These are phyloP conservation scores for Helicostylum pulchrum DNA, from an alignment of 192 early-diverging fungal genomes.

Conservation along the genomic window DNA sequence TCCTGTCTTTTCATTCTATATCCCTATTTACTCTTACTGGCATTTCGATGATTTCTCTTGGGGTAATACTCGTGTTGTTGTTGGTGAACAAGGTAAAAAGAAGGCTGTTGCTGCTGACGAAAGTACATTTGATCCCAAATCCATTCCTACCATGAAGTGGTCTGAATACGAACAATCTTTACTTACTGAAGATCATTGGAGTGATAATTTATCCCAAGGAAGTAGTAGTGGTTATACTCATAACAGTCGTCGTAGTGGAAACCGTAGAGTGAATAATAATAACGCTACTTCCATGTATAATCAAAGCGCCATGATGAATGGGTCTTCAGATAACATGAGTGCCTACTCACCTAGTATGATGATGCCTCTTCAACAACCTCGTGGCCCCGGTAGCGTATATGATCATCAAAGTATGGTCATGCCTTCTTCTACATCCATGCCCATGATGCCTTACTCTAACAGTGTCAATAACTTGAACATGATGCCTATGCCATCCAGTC, in stretches of 20 bases:
- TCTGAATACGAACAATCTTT: conserved; percentile 73
- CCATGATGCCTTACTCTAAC: conserved; percentile 15
- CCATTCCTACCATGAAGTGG: conserved; percentile 78
- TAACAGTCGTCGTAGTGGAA: conserved; percentile 6
- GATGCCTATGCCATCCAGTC: conserved; percentile 13
- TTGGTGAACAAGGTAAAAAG: conserved; percentile 82
- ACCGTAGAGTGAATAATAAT: neutral
- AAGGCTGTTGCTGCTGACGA: conserved; percentile 62
- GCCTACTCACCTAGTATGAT: conserved; percentile 1
- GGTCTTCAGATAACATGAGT: conserved; percentile 1
- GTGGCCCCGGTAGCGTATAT: neutral
- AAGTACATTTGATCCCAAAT: conserved; percentile 73
- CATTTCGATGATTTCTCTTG: conserved; percentile 99
- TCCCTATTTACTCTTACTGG: conserved; percentile 94
- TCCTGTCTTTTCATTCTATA: conserved; percentile 81
- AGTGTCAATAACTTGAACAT: neutral
- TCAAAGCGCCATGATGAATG: conserved; percentile 4
- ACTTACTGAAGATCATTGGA: conserved; percentile 28
- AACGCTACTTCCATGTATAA: conserved; percentile 13
- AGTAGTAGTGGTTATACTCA: conserved; percentile 20
- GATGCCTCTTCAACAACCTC: neutral
- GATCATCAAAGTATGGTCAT: conserved; percentile 15
- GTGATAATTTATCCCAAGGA: conserved; percentile 40
- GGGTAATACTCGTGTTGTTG: conserved; percentile 92
- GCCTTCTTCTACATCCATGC: conserved; percentile 21